phyloP scores from a whole-genome alignment of 805 yeast genomes.

The Millerozyma miso region DNA sequence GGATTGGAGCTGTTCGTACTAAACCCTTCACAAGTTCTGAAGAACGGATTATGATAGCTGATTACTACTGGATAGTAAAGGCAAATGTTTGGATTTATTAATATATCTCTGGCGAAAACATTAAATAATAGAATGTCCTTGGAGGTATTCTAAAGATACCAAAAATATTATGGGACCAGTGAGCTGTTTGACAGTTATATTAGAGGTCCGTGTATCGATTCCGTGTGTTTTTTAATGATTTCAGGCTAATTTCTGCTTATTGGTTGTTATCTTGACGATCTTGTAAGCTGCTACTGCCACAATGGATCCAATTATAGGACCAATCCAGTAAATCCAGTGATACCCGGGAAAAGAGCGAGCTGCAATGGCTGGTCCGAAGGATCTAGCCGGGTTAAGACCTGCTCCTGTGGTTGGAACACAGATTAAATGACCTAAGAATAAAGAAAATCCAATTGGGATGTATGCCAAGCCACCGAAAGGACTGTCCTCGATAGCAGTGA shows the following conservation, averaged over 20 bases:
- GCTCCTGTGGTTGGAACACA: slow-evolving; percentile 86
- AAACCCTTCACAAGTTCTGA: too few species aligned
- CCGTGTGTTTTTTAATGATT: too few species aligned
- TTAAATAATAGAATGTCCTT: not conserved
- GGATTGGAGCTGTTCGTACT: too few species aligned
- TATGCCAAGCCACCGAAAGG: slow-evolving; percentile 77
- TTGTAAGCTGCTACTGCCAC: slow-evolving; percentile 36
- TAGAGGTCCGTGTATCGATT: too few species aligned
- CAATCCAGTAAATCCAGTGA: slow-evolving; percentile 93
- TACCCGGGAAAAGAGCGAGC: slow-evolving; percentile 68
- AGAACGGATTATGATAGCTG: too few species aligned
- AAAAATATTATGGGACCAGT: not conserved
- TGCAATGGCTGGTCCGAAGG: slow-evolving; percentile 80
- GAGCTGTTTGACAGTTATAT: too few species aligned
- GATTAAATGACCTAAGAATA: slow-evolving; percentile 77
- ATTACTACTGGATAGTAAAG: too few species aligned
- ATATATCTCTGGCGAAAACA: too few species aligned
- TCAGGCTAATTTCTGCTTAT: not conserved
- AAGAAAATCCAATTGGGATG: slow-evolving; percentile 74
- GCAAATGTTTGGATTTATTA: too few species aligned
- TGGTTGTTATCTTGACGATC: not conserved
- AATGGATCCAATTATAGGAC: slow-evolving; percentile 70
- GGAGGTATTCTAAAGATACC: not conserved
- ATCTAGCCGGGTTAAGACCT: slow-evolving; percentile 88
- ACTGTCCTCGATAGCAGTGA: slow-evolving; percentile 81